Evolutionary conservation across 2,329 filamentous ascomycete genomes (phyloP).

Genomic region (Penicillium verrucosum): DNA sequence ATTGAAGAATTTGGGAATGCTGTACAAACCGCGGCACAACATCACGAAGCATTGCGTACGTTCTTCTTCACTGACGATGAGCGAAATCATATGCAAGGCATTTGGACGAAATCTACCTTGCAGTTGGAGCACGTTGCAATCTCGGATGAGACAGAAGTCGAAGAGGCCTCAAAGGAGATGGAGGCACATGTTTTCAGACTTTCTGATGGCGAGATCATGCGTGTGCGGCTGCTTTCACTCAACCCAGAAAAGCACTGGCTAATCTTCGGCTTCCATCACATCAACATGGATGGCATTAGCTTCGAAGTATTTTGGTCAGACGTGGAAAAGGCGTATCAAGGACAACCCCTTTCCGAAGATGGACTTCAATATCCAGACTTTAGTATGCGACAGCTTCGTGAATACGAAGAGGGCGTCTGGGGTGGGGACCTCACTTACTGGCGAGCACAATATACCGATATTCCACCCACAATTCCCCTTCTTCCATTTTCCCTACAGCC

Average conservation of each 20-base stretch:
- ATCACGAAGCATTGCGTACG: constrained; percentile 36
- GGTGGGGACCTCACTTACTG: constrained; percentile 22
- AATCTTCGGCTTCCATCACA: constrained; percentile 49
- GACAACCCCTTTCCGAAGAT: constrained; percentile 19
- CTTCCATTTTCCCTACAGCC: constrained; percentile 15
- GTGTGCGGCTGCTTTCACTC: constrained; percentile 14
- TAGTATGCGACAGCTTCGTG: constrained; percentile 30
- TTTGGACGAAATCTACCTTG: constrained; percentile 27
- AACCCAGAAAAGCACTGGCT: constrained; percentile 36
- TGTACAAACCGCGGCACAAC: constrained; percentile 27
- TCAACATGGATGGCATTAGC: constrained; percentile 51
- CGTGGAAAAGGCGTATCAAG: constrained; percentile 44
- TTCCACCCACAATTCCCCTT: constrained; percentile 12
- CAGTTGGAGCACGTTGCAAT: constrained; percentile 25
- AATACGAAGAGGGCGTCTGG: constrained; percentile 28
- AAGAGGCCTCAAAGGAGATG: constrained; percentile 22
- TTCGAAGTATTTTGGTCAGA: constrained; percentile 46
- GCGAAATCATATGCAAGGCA: constrained; percentile 16
- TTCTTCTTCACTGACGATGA: constrained; percentile 25
- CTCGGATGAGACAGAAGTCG: constrained; percentile 16
- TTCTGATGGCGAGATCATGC: constrained; percentile 31
- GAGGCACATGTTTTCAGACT: constrained; percentile 40
- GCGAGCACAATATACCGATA: constrained; percentile 11
- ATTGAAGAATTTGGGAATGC: constrained; percentile 34
- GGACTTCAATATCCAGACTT: constrained; percentile 39